Base-by-base conservation (phyloP, 768 basidiomycete species). In the Coprinopsis cinerea region DNA sequence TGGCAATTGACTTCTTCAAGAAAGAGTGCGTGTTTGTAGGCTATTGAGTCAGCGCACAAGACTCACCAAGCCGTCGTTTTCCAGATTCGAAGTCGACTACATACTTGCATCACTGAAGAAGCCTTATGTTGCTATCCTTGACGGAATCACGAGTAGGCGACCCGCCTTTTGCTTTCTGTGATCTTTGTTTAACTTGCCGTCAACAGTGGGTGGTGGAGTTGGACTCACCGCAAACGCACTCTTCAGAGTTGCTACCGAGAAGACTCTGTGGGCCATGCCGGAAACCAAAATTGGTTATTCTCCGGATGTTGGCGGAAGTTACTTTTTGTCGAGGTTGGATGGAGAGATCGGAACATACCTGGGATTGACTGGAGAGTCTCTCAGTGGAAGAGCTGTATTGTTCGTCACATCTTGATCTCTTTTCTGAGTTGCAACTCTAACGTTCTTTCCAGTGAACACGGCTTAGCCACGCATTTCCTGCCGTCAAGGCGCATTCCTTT, bases 281-380 rank as follows among this genome's bases (percentile, higher is more conserved):
- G 96, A 99, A 71, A 92, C 89, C 11, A 88, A 87, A 59, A 92
- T 93, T 59, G 88, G 87, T 37, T 92, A 89, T 62, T 82, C 71
- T 55, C 94, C 95, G 24, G 95, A 99, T 66, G 94, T 99, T 22
- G 96, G 96, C 17, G 87, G 85, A 24, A 92, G 81, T 58, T 89
- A 81, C 69, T 94, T 92, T 72, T 71, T 99, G 44, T 84, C 92
- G 30, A 80, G 85, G 55, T 68, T 97, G 53, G 96, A 99, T 61
- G 96, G 96, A 10, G 75, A 92, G 56, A 61, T 98, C 39, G 96
- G 96, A 35, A 87, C 92, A n/a, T 99, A 95, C 70, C 80, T 98
- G 36, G 91, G 83, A 10, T 68, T 99, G 56, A 97, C 94, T 7
- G 82, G 84, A 4, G 78, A 83, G 40, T 70, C 71, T 0, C 50